Evolutionary conservation across 352 stramenopile species (phyloP).

Genomic region (Phytophthora foliorum): DNA sequence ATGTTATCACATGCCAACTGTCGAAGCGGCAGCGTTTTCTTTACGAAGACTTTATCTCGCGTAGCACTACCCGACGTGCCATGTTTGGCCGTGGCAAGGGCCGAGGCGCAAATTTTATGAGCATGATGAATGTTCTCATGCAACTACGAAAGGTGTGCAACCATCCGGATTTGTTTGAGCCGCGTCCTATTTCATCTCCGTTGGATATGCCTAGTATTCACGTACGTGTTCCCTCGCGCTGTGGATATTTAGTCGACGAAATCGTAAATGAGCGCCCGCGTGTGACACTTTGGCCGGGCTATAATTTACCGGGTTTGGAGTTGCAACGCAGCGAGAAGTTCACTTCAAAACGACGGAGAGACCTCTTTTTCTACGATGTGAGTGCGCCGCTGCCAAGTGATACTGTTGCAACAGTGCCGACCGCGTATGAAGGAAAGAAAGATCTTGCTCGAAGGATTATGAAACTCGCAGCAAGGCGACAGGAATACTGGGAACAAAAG

Average conservation of each 20-base stretch:
- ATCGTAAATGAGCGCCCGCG: constrained; percentile 44
- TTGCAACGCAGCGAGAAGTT: constrained; percentile 42
- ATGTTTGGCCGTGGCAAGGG: constrained; percentile 89
- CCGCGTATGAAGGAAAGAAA: constrained; percentile 42
- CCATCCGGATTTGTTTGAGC: constrained; percentile 99
- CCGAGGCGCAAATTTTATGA: constrained; percentile 93
- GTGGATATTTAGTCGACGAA: constrained; percentile 56
- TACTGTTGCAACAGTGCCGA: constrained; percentile 23
- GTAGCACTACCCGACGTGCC: constrained; percentile 94
- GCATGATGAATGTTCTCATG: constrained; percentile 99
- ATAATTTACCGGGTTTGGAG: constrained; percentile 59
- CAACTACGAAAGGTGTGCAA: constrained; percentile 98
- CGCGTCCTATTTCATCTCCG: constrained; percentile 95
- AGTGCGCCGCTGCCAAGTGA: constrained; percentile 42
- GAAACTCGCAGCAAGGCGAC: constrained; percentile 37
- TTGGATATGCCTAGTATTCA: constrained; percentile 80
- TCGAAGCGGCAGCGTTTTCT: constrained; percentile 96
- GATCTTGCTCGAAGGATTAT: constrained; percentile 50
- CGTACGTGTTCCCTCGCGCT: constrained; percentile 45
- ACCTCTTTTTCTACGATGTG: constrained; percentile 63
- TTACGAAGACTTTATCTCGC: constrained; percentile 99
- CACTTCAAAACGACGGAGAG: constrained; percentile 37
- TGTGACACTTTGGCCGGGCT: constrained; percentile 51
- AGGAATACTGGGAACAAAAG: constrained; percentile 54
- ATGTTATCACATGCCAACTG: constrained; percentile 96